These are phyloP conservation scores for Dendrobium chrysotoxum DNA, from an alignment of 106 monocot genomes.

Conservation along the genomic window DNA sequence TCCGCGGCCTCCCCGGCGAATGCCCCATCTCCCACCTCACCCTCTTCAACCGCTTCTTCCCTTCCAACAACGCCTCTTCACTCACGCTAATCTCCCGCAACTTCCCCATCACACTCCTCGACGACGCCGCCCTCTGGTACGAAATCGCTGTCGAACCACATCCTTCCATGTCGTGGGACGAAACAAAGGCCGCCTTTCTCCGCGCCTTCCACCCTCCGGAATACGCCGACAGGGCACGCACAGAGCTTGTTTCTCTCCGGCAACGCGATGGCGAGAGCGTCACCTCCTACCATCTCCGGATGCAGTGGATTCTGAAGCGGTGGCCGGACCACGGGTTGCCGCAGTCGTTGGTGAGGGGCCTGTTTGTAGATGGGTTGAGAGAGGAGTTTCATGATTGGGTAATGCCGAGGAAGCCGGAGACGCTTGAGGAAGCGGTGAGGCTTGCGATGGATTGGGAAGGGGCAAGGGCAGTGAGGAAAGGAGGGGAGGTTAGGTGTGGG, in stretches of 20 bases:
- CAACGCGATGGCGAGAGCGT: conserved; percentile 22
- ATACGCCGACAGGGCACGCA: conserved; percentile 4
- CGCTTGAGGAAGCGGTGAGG: conserved; percentile 57
- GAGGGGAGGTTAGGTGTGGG: conserved; percentile 29
- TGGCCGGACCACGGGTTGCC: conserved; percentile 77
- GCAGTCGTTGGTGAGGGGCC: conserved; percentile 40
- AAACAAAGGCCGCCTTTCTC: conserved; percentile 18
- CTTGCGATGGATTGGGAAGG: conserved; percentile 58
- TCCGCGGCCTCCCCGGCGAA: conserved; percentile 31
- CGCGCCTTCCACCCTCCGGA: conserved; percentile 13
- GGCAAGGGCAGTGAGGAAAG: conserved; percentile 16
- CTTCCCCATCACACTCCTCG: conserved; percentile 45
- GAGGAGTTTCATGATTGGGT: conserved; percentile 65
- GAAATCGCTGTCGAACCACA: conserved; percentile 21
- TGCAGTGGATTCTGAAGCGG: conserved; percentile 43
- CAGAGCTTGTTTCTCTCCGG: conserved; percentile 18
- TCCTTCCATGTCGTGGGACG: conserved; percentile 35
- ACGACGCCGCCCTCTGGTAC: conserved; percentile 52
- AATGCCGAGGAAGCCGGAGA: conserved; percentile 33
- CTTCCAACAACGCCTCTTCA: conserved; percentile 27
- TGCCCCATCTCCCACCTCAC: conserved; percentile 43
- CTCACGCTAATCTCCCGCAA: conserved; percentile 18
- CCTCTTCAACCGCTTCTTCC: conserved; percentile 40
- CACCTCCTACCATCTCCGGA: conserved; percentile 15
- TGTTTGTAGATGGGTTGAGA: conserved; percentile 69